These are phyloP conservation scores for Penicillium sp. DNA, from an alignment of 2,329 filamentous ascomycete genomes.

Conservation along the genomic window DNA sequence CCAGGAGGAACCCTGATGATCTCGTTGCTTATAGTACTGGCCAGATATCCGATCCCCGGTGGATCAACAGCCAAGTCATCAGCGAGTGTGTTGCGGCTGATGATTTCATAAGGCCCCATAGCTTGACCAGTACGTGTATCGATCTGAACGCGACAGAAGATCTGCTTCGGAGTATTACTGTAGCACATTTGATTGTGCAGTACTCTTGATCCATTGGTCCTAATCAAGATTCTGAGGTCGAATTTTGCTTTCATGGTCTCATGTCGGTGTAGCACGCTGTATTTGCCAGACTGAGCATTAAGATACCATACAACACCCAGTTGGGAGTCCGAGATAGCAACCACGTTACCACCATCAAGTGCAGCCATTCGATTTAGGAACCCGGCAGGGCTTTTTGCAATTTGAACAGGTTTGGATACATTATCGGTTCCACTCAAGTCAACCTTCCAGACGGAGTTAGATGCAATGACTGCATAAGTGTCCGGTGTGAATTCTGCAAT, in stretches of 20 bases:
- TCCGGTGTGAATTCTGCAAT: slow-evolving; percentile 17
- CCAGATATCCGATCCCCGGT: slow-evolving; percentile 17
- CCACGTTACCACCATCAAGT: slow-evolving; percentile 7
- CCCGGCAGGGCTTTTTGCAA: slow-evolving; percentile 14
- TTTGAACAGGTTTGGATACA: not conserved
- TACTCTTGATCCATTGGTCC: slow-evolving; percentile 16
- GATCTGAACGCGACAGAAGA: slow-evolving; percentile 22
- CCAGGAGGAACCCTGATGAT: slow-evolving; percentile 7
- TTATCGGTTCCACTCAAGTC: slow-evolving; percentile 2
- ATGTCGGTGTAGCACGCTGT: slow-evolving; percentile 14
- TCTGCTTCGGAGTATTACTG: slow-evolving; percentile 13
- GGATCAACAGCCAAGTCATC: slow-evolving; percentile 21
- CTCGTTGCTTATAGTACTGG: slow-evolving; percentile 14
- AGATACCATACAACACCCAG: slow-evolving; percentile 18
- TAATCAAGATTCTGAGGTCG: slow-evolving; percentile 8
- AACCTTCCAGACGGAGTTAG: slow-evolving; percentile 20
- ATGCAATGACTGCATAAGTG: slow-evolving; percentile 17
- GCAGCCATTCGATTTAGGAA: slow-evolving; percentile 17
- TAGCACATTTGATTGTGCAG: slow-evolving; percentile 18
- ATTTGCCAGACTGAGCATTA: slow-evolving; percentile 11
- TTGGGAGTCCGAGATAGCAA: slow-evolving; percentile 17
- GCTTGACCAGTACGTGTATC: slow-evolving; percentile 14
- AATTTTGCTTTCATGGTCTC: slow-evolving; percentile 11
- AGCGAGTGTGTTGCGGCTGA: slow-evolving; percentile 8
- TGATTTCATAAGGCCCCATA: slow-evolving; percentile 14